These are phyloP conservation scores for Tephrocybe sp. DNA, from an alignment of 768 basidiomycete genomes.

Conservation along the genomic window DNA sequence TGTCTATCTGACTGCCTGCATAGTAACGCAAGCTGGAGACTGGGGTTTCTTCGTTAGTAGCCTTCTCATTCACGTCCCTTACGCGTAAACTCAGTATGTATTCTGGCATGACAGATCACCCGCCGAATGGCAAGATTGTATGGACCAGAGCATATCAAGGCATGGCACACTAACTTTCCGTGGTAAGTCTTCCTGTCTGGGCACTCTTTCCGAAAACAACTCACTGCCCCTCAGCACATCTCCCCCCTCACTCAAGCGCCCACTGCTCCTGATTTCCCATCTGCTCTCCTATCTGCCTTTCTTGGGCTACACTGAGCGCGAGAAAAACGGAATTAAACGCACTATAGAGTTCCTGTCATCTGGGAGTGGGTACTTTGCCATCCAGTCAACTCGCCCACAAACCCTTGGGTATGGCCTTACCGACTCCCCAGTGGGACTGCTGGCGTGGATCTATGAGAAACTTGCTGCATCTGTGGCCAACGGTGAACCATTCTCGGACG, in stretches of 20 bases:
- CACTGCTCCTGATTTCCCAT: slow-evolving; percentile 24
- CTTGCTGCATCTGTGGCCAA: slow-evolving; percentile 46
- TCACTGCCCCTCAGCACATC: not conserved
- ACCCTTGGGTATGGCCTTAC: slow-evolving; percentile 53
- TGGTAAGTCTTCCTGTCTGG: slow-evolving; percentile 20
- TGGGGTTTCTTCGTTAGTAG: slow-evolving; percentile 39
- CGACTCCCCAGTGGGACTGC: slow-evolving; percentile 56
- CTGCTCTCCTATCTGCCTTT: slow-evolving; percentile 22
- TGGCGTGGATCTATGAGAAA: slow-evolving; percentile 58
- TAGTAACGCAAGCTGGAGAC: slow-evolving; percentile 51
- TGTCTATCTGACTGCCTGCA: not conserved
- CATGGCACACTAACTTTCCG: slow-evolving; percentile 50
- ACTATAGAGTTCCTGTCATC: slow-evolving; percentile 26
- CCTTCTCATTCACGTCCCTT: not conserved
- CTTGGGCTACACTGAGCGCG: slow-evolving; percentile 24
- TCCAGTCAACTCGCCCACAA: slow-evolving; percentile 50
- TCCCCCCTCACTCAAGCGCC: slow-evolving; percentile 22
- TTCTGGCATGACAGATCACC: slow-evolving; percentile 20
- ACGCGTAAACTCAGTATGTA: not conserved
- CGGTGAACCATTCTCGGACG: slow-evolving; percentile 46
- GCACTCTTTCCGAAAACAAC: not conserved
- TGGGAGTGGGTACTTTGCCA: slow-evolving; percentile 35
- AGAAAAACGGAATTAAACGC: slow-evolving; percentile 33
- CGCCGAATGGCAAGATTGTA: slow-evolving; percentile 27
- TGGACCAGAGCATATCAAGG: slow-evolving; percentile 41